Conservation (phyloP, 164 flowering plant species). For the Magnolia officinalis region DNA sequence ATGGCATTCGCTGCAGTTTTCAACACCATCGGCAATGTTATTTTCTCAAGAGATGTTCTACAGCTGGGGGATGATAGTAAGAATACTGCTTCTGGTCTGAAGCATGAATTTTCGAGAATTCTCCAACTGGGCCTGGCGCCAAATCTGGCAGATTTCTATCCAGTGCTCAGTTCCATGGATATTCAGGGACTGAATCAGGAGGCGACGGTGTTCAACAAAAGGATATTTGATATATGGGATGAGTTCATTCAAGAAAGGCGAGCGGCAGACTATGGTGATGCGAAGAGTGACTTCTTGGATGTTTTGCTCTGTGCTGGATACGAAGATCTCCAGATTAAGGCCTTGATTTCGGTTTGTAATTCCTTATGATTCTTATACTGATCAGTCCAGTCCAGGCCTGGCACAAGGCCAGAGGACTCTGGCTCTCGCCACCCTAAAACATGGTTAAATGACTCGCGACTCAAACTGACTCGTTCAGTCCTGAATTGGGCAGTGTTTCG, state of each 20-base stretch:
- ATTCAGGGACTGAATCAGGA: constrained; percentile 11
- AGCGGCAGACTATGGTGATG: background rate
- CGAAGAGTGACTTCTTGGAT: constrained; percentile 19
- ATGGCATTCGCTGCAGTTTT: constrained; percentile 10
- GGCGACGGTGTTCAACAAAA: background rate
- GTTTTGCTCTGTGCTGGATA: constrained; percentile 12
- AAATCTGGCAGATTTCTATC: constrained; percentile 9
- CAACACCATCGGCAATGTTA: constrained; percentile 11
- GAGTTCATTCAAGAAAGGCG: constrained; percentile 13
- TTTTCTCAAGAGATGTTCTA: constrained; percentile 24
- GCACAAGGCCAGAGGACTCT: background rate
- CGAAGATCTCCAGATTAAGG: constrained; percentile 18
- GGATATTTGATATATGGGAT: constrained; percentile 15
- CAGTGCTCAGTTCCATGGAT: constrained; percentile 1
- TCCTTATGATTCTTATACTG: background rate
- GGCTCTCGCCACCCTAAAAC: background rate
- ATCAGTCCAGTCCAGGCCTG: background rate
- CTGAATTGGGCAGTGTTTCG: background rate
- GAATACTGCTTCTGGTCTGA: constrained; percentile 1
- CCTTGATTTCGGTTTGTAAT: constrained; percentile 16
- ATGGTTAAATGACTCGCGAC: background rate
- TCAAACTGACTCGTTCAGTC: background rate
- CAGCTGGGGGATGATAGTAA: constrained; percentile 1
- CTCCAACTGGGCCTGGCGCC: constrained; percentile 4
- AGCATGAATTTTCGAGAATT: background rate